Conservation (phyloP, 2,329 filamentous ascomycete species). For the Xylaria sp. region DNA sequence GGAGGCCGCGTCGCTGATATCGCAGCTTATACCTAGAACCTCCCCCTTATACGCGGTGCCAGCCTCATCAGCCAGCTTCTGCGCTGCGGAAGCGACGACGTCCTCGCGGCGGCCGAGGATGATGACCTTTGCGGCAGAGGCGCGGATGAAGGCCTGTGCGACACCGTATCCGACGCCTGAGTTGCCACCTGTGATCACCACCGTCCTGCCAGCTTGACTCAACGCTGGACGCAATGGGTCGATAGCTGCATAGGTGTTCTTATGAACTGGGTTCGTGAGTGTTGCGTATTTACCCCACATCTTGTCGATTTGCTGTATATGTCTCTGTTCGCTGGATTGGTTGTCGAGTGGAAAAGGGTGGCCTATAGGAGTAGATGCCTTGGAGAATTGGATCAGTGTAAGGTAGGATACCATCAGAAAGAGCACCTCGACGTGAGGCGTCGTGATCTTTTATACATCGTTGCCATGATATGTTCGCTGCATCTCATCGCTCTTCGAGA, state of each 20-base stretch:
- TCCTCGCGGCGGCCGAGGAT: conserved; percentile 46
- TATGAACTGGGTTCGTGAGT: conserved; percentile 43
- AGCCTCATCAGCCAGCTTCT: conserved; percentile 28
- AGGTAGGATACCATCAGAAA: background rate
- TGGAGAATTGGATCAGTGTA: background rate
- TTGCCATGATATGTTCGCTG: background rate
- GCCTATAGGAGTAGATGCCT: background rate
- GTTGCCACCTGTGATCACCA: conserved; percentile 71
- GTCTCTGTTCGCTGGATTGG: background rate
- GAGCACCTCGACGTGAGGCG: background rate
- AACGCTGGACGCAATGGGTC: conserved; percentile 45
- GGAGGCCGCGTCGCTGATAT: conserved; percentile 35
- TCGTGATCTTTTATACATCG: conserved; percentile 10
- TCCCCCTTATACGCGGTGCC: conserved; percentile 13
- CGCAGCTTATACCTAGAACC: conserved; percentile 31
- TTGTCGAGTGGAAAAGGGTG: background rate
- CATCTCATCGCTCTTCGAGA: background rate
- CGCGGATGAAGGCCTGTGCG: conserved; percentile 59
- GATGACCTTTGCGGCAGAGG: conserved; percentile 46
- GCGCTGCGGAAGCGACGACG: conserved; percentile 40
- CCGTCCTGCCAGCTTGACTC: conserved; percentile 52
- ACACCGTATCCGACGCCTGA: conserved; percentile 70
- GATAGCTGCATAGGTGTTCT: conserved; percentile 46
- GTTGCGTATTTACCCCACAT: conserved; percentile 21
- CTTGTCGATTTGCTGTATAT: background rate